A percentile compares a stretch with the other conserved stretches of the same genome.
Evolutionary conservation across 2,329 filamentous ascomycete genomes (phyloP).

Genomic region (Phialophora macrospora): DNA sequence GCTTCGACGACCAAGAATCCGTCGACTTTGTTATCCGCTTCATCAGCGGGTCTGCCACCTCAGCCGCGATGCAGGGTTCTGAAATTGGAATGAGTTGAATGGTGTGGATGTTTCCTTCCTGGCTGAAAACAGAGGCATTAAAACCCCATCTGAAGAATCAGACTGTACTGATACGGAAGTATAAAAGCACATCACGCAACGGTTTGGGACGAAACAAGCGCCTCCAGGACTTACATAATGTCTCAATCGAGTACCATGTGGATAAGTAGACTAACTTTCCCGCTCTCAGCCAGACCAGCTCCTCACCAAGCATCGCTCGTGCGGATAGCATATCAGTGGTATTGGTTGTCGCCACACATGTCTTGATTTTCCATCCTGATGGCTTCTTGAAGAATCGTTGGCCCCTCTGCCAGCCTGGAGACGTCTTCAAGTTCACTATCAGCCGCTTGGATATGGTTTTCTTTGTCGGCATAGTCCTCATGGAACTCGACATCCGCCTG

Average conservation of each 20-base stretch:
- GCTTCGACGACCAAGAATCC: constrained; percentile 1
- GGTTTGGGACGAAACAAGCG: neutral
- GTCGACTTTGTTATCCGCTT: constrained; percentile 13
- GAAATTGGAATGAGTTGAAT: constrained; percentile 23
- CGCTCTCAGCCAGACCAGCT: neutral
- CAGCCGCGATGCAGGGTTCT: constrained; percentile 28
- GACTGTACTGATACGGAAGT: neutral
- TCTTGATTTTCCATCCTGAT: constrained; percentile 17
- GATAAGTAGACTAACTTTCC: neutral
- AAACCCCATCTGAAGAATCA: neutral
- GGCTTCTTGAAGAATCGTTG: constrained; percentile 17
- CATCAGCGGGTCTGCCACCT: constrained; percentile 5
- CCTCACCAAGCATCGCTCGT: constrained; percentile 2
- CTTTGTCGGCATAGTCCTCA: constrained; percentile 11
- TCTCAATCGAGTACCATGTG: neutral
- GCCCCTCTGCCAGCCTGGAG: constrained; percentile 19
- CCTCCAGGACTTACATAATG: neutral
- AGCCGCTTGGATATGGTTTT: constrained; percentile 17
- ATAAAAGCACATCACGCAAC: neutral
- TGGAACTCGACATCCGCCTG: constrained; percentile 31
- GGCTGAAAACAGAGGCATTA: neutral
- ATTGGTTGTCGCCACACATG: neutral
- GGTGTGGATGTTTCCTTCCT: neutral
- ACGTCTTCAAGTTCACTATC: constrained; percentile 21
- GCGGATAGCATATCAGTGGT: constrained; percentile 3